These are phyloP conservation scores for Pseudozyma flocculosa DNA, from an alignment of 1,284 basidiomycete species.

Conservation along the genomic window DNA sequence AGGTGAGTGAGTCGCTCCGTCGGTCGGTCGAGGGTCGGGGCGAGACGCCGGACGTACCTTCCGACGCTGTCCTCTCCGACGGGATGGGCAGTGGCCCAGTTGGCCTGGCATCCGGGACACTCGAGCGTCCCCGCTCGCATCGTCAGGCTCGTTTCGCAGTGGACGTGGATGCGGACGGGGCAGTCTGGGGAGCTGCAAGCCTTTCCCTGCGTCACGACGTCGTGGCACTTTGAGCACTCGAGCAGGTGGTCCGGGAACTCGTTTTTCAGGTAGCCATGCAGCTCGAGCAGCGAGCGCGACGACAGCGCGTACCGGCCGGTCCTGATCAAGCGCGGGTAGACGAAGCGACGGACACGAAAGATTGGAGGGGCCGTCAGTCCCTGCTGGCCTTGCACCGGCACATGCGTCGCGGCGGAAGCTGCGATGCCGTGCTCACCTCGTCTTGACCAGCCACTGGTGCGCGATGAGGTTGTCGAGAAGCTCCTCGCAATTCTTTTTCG, in stretches of 20 bases:
- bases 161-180: constrained; percentile 14
- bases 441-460: constrained; percentile 74
- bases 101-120: neutral
- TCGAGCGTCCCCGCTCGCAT: neutral
- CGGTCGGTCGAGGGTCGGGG: no score
- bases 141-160: constrained; percentile 23
- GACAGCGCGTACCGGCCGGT: constrained; percentile 75
- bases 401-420: no score
- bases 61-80: neutral
- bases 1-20: no score
- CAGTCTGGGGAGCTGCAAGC: constrained; percentile 15
- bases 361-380: no score
- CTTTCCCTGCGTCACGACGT: constrained; percentile 61
- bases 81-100: neutral
- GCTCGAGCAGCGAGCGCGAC: constrained; percentile 72
- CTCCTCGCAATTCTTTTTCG: constrained; percentile 72
- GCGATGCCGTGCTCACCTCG: no score
- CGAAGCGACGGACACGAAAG: constrained; percentile 13
- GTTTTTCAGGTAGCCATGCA: constrained; percentile 71
- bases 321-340: neutral
- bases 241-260: constrained; percentile 69
- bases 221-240: constrained; percentile 74
- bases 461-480: constrained; percentile 76
- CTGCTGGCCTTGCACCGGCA: no score
- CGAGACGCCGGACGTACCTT: no score